phyloP scores from a whole-genome alignment of 139 green algal species.

The Choricystis sp. region DNA sequence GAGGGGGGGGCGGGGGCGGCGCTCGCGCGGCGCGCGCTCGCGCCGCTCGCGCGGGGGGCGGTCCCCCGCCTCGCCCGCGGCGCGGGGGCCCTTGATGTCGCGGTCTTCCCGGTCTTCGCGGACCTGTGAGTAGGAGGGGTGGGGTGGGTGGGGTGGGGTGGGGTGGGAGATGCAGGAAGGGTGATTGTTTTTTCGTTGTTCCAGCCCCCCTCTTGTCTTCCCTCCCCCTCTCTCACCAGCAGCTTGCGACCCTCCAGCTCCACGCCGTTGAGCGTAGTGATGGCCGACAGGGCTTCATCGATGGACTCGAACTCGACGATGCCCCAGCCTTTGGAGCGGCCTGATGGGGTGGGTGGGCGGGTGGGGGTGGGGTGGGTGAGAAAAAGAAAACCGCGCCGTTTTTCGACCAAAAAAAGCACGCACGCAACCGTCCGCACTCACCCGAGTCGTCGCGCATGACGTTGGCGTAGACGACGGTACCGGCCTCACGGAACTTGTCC shows the following conservation, averaged over 20 bases:
- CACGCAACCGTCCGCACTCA: slow-evolving; percentile 14
- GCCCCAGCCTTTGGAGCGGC: slow-evolving; percentile 83
- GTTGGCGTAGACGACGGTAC: slow-evolving; percentile 79
- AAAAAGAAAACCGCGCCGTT: neutral
- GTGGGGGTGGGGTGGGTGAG: neutral
- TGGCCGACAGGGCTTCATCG: slow-evolving; percentile 57
- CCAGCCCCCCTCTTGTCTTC: too few species aligned
- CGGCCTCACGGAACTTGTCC: slow-evolving; percentile 71
- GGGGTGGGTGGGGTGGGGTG: too few species aligned
- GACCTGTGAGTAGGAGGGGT: too few species aligned
- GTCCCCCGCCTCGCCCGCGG: neutral
- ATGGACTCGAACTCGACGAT: slow-evolving; percentile 71
- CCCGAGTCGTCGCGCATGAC: slow-evolving; percentile 67
- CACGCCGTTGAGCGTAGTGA: slow-evolving; percentile 55
- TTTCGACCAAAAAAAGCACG: neutral
- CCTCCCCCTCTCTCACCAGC: too few species aligned
- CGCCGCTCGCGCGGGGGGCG: neutral
- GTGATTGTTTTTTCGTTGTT: too few species aligned
- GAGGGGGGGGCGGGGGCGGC: slow-evolving; percentile 1
- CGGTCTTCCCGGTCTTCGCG: slow-evolving; percentile 86
- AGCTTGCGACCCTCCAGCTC: slow-evolving; percentile 74
- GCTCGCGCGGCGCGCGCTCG: slow-evolving; percentile 6
- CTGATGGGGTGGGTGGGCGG: slow-evolving; percentile 20
- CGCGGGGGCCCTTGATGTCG: slow-evolving; percentile 54
- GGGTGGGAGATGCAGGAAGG: too few species aligned